Evolutionary conservation across 176 grass and related monocot species (phyloP).

Genomic region (Musa troglodytarum): DNA sequence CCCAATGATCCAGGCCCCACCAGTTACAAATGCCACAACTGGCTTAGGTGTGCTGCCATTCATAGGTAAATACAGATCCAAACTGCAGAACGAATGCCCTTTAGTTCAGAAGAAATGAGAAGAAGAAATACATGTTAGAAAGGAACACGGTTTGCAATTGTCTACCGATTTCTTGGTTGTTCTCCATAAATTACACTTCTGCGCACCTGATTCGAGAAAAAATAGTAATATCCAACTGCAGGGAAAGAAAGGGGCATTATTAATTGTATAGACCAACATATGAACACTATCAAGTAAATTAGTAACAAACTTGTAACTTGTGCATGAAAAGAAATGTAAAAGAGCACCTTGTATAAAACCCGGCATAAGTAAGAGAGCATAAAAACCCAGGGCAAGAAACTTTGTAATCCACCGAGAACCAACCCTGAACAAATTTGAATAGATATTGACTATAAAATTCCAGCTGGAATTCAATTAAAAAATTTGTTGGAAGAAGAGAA

Average conservation of each 20-base stretch:
- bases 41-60: conserved; percentile 48
- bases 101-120: conserved; percentile 7
- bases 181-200: conserved; percentile 95
- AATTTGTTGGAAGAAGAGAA: background rate
- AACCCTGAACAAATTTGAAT: conserved; percentile 47
- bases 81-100: conserved; percentile 30
- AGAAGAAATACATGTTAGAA: background rate
- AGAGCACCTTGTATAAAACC: conserved; percentile 74
- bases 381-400: conserved; percentile 66
- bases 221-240: conserved; percentile 98
- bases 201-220: conserved; percentile 76
- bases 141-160: conserved; percentile 6
- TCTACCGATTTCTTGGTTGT: conserved; percentile 85
- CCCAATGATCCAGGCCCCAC: conserved; percentile 99
- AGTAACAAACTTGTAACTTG: background rate
- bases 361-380: conserved; percentile 88
- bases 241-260: background rate
- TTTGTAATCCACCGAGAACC: conserved; percentile 83
- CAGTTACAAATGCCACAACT: conserved; percentile 92
- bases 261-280: conserved; percentile 4
- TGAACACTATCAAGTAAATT: background rate
- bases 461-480: background rate
- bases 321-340: conserved; percentile 7
- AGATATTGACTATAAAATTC: background rate
- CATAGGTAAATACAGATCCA: conserved; percentile 89